These are phyloP conservation scores for Melaleuca alternifolia DNA, from an alignment of 345 rosid species.

Conservation along the genomic window DNA sequence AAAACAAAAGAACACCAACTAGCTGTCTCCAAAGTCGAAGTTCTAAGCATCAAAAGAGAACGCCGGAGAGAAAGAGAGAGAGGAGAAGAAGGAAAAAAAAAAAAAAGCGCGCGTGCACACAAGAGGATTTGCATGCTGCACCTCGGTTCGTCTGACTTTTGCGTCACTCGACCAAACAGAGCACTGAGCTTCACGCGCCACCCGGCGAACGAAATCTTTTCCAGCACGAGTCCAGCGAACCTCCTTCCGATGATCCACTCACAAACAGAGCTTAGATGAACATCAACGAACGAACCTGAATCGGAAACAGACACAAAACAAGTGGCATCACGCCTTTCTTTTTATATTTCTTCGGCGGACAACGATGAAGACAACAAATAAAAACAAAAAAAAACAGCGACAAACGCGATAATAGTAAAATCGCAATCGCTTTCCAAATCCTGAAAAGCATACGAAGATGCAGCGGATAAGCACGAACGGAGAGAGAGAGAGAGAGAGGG, in stretches of 20 bases:
- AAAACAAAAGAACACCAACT: neutral
- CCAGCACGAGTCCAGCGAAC: neutral
- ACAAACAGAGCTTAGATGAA: constrained; percentile 36
- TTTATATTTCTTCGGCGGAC: neutral
- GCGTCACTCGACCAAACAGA: neutral
- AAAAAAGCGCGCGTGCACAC: neutral
- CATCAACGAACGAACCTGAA: constrained; percentile 35
- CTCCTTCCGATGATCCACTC: neutral
- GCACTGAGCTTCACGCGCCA: neutral
- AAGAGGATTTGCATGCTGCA: neutral
- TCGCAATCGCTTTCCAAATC: neutral
- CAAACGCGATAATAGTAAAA: neutral
- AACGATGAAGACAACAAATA: neutral
- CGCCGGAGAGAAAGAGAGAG: neutral
- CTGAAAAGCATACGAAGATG: neutral
- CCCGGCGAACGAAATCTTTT: neutral
- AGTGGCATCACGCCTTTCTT: neutral
- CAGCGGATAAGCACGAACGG: neutral
- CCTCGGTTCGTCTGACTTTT: neutral
- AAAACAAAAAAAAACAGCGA: too few relatives aligned
- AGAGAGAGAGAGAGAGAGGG: neutral
- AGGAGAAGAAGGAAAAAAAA: too few relatives aligned
- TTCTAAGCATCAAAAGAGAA: neutral
- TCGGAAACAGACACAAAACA: neutral
- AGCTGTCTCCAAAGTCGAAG: neutral